phyloP scores from a whole-genome alignment of 768 basidiomycete species.

The Lentinus brumalis region DNA sequence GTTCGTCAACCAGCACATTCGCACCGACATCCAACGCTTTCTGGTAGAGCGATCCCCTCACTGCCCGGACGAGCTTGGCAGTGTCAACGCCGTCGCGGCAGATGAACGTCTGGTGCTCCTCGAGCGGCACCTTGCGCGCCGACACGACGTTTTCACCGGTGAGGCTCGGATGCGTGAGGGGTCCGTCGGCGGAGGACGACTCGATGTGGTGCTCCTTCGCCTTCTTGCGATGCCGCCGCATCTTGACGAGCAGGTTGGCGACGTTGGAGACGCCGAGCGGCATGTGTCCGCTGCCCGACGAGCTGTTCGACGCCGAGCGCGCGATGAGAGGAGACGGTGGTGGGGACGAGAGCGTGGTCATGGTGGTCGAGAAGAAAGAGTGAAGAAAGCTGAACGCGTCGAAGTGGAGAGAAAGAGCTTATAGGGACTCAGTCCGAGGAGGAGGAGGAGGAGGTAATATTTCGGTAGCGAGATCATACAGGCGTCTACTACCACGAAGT shows the following conservation, averaged over 20 bases:
- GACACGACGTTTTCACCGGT: conserved; percentile 30
- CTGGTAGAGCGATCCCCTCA: conserved; percentile 52
- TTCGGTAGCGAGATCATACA: too few relatives aligned
- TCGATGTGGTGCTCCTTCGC: conserved; percentile 33
- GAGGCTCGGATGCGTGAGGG: conserved; percentile 40
- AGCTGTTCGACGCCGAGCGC: conserved; percentile 15
- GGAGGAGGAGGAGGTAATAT: too few relatives aligned
- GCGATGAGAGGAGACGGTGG: conserved; percentile 30
- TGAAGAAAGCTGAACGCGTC: neutral
- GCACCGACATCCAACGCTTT: conserved; percentile 51
- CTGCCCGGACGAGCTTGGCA: conserved; percentile 54
- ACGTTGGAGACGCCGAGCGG: conserved; percentile 37
- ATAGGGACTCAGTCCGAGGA: neutral
- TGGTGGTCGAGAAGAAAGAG: neutral
- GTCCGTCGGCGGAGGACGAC: conserved; percentile 38
- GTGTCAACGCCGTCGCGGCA: conserved; percentile 68
- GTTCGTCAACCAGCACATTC: conserved; percentile 68
- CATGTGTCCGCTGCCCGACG: conserved; percentile 18
- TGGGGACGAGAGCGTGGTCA: conserved; percentile 26
- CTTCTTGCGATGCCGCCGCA: conserved; percentile 41
- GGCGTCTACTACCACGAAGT: too few relatives aligned
- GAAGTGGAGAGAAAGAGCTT: conserved; percentile 1
- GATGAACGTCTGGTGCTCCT: conserved; percentile 47
- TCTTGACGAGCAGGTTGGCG: conserved; percentile 55
- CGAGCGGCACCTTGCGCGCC: conserved; percentile 35